Base-by-base conservation (phyloP, 495 filamentous ascomycete species). In the Baudoinia panamericana region DNA sequence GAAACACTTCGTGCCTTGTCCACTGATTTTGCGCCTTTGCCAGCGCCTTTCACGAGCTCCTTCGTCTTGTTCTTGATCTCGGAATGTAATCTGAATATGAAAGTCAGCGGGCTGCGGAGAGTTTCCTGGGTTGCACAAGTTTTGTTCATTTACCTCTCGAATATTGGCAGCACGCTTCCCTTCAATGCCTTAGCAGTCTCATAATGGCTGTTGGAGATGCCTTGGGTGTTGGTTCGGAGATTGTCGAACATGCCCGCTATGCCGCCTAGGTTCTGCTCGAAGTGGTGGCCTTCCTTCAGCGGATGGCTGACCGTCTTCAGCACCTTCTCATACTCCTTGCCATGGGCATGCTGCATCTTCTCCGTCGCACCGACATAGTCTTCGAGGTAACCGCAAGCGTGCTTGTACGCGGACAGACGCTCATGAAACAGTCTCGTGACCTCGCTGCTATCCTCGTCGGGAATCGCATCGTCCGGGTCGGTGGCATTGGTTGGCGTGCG, bases 11-110 rank as follows among this genome's bases (percentile, higher is more conserved):
- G 79, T 16, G 85, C 79, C 63, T 93, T 96, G 34, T 92, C 82
- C 20, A 96, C 86, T 15, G 79, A 76, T 62, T 95, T 97, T 28
- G 81, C 73, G 6, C 73, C 70, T 69, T 90, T 94, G 40, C 73
- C 73, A n/a, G 81, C 82, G n/a, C 86, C 84, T 30, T 75, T 70
- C 29, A 68, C 67, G 5, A 97, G 71, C 59, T 93, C 84, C 67
- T 95, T 96, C 25, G 71, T 67, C 65, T 94, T 94, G 59, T 80
- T 75, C 69, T 95, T 96, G 64, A 97, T 88, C 55, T 96, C 90
- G 55, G 85, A 76, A 63, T 95, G 86, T 20, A 97, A 71, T n/a
- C n/a, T n/a, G n/a, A n/a, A n/a, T n/a, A n/a, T n/a, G n/a, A n/a
- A n/a, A n/a, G n/a, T n/a, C n/a, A n/a, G n/a, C n/a, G n/a, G n/a